Evolutionary conservation across 225 moss, liverwort and hornwort species (phyloP), one percentile per base, ranked within the genome.

Genomic region (Marchantia polymorpha): DNA sequence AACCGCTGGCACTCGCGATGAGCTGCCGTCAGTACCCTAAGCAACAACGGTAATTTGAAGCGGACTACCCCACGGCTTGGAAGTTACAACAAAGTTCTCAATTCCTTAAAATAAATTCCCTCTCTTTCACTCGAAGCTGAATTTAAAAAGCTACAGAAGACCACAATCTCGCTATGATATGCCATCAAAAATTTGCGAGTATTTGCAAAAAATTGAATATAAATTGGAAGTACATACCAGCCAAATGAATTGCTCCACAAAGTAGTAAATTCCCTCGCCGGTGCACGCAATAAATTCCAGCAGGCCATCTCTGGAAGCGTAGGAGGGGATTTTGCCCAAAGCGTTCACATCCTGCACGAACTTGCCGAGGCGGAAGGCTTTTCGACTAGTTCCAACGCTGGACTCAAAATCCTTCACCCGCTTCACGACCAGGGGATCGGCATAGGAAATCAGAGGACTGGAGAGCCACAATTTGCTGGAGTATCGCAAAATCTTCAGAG

Each of bases 181-280:
- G 47, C 3, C 15, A 47, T 19, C 15, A 46, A 1, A 1, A 48
- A 47, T 69, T 15, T 47, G 46, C 47, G n/a, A n/a, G n/a, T n/a
- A n/a, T n/a, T n/a, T n/a, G n/a, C 15, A 46, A 1, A 1, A 48
- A 47, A 47, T 15, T 47, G 46, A 19, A 23, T 46, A 19, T 75
- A 16, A 19, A 63, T 13, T 30, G 52, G 46, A 14, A 77, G 14
- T 3, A 83, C 92, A 85, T 78, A 95, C 99, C 91, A 99, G 87
- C 99, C 99, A 99, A 46, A 99, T 86, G 75, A 95, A 93, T 69
- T 99, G 99, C 89, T 99, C 99, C 27, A 99, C 86, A 52, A 99
- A 99, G 79, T 89, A 99, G 79, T 99, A 99, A 73, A 90, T 79
- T 8, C 95, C 99, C 73, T 99, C 99, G 5, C 93, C 95, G 39